These are phyloP conservation scores for Dothideomycetidae sp. DNA, from an alignment of 2,329 filamentous ascomycete species.

Conservation along the genomic window DNA sequence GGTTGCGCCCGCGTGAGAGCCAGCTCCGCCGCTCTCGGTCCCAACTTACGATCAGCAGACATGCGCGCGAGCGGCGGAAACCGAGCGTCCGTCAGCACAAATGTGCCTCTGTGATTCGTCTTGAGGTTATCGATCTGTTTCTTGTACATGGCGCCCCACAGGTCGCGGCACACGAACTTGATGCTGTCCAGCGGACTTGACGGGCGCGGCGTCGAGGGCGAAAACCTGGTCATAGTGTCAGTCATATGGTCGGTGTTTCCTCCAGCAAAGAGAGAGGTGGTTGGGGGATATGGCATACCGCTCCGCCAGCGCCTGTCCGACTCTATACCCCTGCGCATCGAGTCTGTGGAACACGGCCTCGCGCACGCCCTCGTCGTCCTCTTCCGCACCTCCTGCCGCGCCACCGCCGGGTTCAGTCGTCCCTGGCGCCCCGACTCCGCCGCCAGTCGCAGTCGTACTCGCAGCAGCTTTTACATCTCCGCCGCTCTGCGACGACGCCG, in stretches of 20 bases:
- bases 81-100: constrained; percentile 83
- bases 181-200: constrained; percentile 89
- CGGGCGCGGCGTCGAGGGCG: constrained; percentile 70
- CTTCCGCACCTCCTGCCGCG: constrained; percentile 2
- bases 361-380: constrained; percentile 50
- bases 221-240: constrained; percentile 64
- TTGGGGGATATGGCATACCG: constrained; percentile 40
- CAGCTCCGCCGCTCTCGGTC: constrained; percentile 20
- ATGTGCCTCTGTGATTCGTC: constrained; percentile 93
- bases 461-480: constrained; percentile 9
- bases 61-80: constrained; percentile 84
- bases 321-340: constrained; percentile 75
- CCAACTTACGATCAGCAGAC: constrained; percentile 50
- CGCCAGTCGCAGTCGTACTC: constrained; percentile 14
- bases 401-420: constrained; percentile 8
- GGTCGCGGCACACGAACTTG: constrained; percentile 96
- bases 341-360: constrained; percentile 77
- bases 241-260: not conserved
- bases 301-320: constrained; percentile 84
- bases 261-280: not conserved
- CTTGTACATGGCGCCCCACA: constrained; percentile 86
- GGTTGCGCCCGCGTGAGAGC: constrained; percentile 60
- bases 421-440: constrained; percentile 12
- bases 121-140: constrained; percentile 99
- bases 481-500: not conserved